Base-by-base conservation (phyloP, 2,329 filamentous ascomycete genomes). In the Claviceps cyperi region DNA sequence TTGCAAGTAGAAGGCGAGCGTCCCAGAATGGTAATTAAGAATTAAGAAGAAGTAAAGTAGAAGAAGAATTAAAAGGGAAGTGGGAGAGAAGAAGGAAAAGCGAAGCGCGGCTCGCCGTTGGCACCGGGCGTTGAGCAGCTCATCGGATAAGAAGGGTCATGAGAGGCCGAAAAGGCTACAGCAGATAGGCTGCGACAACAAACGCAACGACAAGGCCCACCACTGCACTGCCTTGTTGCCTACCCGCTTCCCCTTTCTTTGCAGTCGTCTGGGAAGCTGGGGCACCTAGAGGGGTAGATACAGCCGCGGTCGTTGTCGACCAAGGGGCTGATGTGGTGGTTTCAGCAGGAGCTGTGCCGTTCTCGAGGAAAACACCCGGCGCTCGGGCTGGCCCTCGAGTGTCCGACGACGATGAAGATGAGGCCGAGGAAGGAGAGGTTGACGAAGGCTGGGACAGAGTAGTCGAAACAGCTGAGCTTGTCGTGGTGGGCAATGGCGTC, bases 301-400 rank as follows among this genome's bases (percentile, higher is more conserved):
- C 51, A 43, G 60, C 55, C 17, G 59, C 52, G 8, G 59, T 50
- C 52, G 9, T 51, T n/a, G 49, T 39, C 7, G 44, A 49, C 28
- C 35, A 49, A 46, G 21, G 21, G 8, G 22, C 6, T 15, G 32
- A 37, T 28, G 8, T 53, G 32, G 43, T 51, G 9, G 22, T 53
- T 5, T 53, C 51, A 38, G 52, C 55, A 14, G 60, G 58, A 13
- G 59, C 55, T 17, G 66, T 72, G 54, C 59, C 60, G 50, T 75
- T 75, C 64, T 79, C 74, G 50, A 73, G 73, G 68, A 79, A 80
- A 56, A 80, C 68, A 56, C 71, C 75, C 14, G 70, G 70, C 51
- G 59, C 53, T 39, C 60, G 54, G 41, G 66, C 58, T n/a, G 61
- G 64, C 6, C 62, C 38, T 36, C 35, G 40, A 3, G 40, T 22